These are phyloP conservation scores for Backusella tarrabulga DNA, from an alignment of 192 early-diverging fungal species.

Conservation along the genomic window DNA sequence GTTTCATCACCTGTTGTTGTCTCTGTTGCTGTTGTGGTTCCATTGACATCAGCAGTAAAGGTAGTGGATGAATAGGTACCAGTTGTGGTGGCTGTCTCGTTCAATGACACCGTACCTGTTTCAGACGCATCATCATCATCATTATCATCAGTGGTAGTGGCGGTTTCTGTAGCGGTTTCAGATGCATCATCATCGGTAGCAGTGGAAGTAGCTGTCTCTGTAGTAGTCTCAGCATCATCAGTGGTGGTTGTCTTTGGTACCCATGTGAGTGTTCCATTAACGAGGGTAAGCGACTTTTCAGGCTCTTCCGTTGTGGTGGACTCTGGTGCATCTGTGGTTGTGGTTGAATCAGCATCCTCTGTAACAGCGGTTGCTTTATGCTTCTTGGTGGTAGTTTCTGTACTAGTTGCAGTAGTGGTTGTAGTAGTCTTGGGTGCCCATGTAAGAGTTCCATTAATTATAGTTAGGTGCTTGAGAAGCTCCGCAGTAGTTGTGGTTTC, in stretches of 20 bases:
- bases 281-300: not conserved
- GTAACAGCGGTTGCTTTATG: not conserved
- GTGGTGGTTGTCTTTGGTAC: not conserved
- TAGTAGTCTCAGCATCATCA: not conserved
- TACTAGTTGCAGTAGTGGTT: not conserved
- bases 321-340: not conserved
- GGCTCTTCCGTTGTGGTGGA: not conserved
- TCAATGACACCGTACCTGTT: no score
- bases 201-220: not conserved
- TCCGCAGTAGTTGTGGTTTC: not conserved
- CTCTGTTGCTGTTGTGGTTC: not conserved
- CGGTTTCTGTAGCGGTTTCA: not conserved
- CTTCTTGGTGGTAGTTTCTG: not conserved
- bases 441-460: not conserved
- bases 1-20: not conserved
- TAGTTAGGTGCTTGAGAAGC: not conserved
- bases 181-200: not conserved
- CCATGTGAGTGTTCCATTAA: not conserved
- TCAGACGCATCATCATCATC: not conserved
- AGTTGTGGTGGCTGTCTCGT: not conserved
- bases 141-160: not conserved
- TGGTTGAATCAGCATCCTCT: not conserved
- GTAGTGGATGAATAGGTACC: not conserved
- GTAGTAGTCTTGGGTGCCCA: not conserved
- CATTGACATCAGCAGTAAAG: not conserved